Evolutionary conservation across 768 basidiomycete genomes (phyloP), one percentile per base, ranked within the genome.

Genomic region (Podaxis sp.): DNA sequence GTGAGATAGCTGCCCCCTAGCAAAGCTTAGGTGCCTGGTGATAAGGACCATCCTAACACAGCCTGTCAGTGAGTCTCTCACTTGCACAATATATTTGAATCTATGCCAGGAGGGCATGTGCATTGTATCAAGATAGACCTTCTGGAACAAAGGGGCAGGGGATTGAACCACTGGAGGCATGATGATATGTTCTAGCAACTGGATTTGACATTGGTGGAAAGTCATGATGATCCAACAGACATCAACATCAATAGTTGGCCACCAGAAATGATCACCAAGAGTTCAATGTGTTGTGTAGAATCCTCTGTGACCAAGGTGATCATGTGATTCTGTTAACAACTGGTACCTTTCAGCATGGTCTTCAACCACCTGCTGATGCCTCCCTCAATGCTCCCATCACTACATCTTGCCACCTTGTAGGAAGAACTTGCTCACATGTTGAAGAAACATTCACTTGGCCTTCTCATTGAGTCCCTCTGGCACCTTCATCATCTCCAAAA

Each of bases 181-280:
- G 27, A 27, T 5, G 27, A 27, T 2, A 2, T 27, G 27, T 5
- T 27, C 27, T 27, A 5, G 2, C 3, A 2, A 27, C 27, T 27
- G 27, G 2, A 27, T 27, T 2, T 27, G 27, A 5, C 27, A 27
- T 27, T 27, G 27, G 27, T 27, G 27, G 27, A 2, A 27, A 2
- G 27, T 27, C 5, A 5, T 27, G 2, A 27, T 53, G 51, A 63
- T 70, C 69, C 69, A 73, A 2, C 65, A n/a, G 2, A 74, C 55
- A 53, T 74, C 71, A 15, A 41, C 33, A 9, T 61, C 59, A 22
- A 74, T 55, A 15, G 27, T 50, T 0, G 72, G 75, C 75, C 75
- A 76, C 72, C 72, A 76, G 56, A 71, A 73, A 0, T 70, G 63
- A 27, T 73, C 69, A 2, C 22, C n/a, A 0, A 76, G n/a, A 7